phyloP scores from a whole-genome alignment of 2,329 filamentous ascomycete species.

The Fusarium pininemorale region DNA sequence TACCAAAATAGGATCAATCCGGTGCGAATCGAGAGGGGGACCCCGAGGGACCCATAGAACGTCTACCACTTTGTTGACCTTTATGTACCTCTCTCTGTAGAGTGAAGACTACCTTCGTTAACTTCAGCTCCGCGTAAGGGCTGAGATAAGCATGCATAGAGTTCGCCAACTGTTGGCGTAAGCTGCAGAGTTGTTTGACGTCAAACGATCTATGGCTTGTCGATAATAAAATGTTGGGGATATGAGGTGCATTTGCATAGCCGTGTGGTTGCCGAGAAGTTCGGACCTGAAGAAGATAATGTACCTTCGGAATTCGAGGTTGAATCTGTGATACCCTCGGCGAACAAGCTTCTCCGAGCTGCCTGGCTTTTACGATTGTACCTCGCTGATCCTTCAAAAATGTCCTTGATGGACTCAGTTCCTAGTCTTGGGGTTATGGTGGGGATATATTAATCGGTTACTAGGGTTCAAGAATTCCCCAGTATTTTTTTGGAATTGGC shows the following conservation, averaged over 20 bases:
- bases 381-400: not conserved
- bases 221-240: slow-evolving; percentile 36
- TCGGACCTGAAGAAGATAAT: slow-evolving; percentile 7
- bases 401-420: slow-evolving; percentile 6
- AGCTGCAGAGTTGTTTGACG: slow-evolving; percentile 24
- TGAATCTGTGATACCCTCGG: not conserved
- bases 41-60: not conserved
- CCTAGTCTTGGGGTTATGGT: slow-evolving; percentile 18
- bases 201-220: slow-evolving; percentile 18
- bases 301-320: not conserved
- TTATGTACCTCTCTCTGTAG: not conserved
- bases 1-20: slow-evolving; percentile 32
- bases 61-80: slow-evolving; percentile 17
- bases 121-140: not conserved
- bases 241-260: slow-evolving; percentile 14
- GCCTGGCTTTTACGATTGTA: not conserved
- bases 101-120: not conserved
- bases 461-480: slow-evolving; percentile 25
- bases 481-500: slow-evolving; percentile 34
- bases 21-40: slow-evolving; percentile 3
- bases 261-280: slow-evolving; percentile 2
- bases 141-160: slow-evolving; percentile 16
- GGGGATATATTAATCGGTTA: slow-evolving; percentile 18
- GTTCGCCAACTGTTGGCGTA: slow-evolving; percentile 17
- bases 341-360: slow-evolving; percentile 1